Base-by-base conservation (phyloP, 2,329 filamentous ascomycete genomes). In the Coleophoma eucalyptorum region DNA sequence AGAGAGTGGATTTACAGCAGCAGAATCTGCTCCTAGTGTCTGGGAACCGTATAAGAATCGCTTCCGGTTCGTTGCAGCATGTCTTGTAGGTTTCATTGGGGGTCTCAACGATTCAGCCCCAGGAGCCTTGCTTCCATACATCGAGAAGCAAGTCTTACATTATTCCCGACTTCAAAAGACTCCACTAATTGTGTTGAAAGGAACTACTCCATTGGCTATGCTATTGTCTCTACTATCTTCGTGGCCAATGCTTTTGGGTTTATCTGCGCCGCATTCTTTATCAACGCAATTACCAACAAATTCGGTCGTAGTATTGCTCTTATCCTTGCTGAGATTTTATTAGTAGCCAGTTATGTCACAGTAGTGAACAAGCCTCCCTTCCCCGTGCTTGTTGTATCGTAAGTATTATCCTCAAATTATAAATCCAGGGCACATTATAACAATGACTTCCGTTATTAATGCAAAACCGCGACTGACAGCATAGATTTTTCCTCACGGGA, bases 111-210 rank as follows among this genome's bases (percentile, higher is more conserved):
- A 94, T 65, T 80, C 83, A 38, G 84, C 87, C 0, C 81, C 87
- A 1, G 89, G 89, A 62, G 88, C 89, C 6, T 64, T 93, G 52
- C 87, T 94, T 57, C 89, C 89, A 0, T 90, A 90, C 62, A 87
- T 94, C 68, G 87, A 93, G 65, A 74, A 71, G 64, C 80, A 64
- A 38, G 35, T n/a, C 15, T 38, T 59, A 70, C 57, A 26, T 4
- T 5, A 13, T 50, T 56, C 40, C 55, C 44, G 19, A 16, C 42
- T 43, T 50, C 34, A 49, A 46, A 26, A 50, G 41, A 41, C 2
- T 46, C 16, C 41, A 31, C 54, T 42, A 26, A 48, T 21, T 32
- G 33, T 41, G 18, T 19, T 31, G 44, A 26, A 8, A 80, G 71
- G 35, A 65, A 87, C 60, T 94, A 93, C 64, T 58, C 76, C 52